Conservation (phyloP, 1,284 basidiomycete genomes). For the Cryptococcus sp. region DNA sequence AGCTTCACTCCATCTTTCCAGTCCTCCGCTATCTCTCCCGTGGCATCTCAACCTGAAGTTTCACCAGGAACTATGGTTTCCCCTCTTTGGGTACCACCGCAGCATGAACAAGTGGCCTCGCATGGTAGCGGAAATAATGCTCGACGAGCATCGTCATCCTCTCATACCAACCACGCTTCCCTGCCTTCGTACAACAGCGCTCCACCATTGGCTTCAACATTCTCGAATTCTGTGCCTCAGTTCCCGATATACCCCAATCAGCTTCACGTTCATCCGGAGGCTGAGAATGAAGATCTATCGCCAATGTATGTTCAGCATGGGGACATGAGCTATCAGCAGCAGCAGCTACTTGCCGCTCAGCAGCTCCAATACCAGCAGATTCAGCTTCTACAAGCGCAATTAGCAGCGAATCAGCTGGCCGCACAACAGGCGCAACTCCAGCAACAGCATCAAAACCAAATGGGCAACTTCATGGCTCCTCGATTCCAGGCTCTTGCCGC, state of each 20-base stretch:
- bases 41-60: conserved; percentile 16
- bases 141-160: conserved; percentile 17
- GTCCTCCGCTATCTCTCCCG: conserved; percentile 26
- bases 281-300: conserved; percentile 22
- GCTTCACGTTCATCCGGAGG: conserved; percentile 2
- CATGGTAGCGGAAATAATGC: conserved; percentile 9
- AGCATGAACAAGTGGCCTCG: conserved; percentile 14
- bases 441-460: conserved; percentile 34
- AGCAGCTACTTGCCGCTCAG: conserved; percentile 39
- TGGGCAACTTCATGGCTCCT: conserved; percentile 68
- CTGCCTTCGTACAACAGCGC: background rate
- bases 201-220: background rate
- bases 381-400: conserved; percentile 41
- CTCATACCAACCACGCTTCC: background rate
- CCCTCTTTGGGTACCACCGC: conserved; percentile 6
- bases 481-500: conserved; percentile 79
- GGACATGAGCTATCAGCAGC: conserved; percentile 32
- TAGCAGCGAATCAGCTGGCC: conserved; percentile 24
- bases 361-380: conserved; percentile 38
- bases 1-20: conserved; percentile 42
- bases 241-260: background rate
- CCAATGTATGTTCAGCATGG: conserved; percentile 8
- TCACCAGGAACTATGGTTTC: conserved; percentile 16
- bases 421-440: conserved; percentile 26
- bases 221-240: background rate